A percentile compares a stretch with the other conserved stretches of the same genome.
phyloP scores from a whole-genome alignment of 148 eudicot species.

The Oxyria digyna region DNA sequence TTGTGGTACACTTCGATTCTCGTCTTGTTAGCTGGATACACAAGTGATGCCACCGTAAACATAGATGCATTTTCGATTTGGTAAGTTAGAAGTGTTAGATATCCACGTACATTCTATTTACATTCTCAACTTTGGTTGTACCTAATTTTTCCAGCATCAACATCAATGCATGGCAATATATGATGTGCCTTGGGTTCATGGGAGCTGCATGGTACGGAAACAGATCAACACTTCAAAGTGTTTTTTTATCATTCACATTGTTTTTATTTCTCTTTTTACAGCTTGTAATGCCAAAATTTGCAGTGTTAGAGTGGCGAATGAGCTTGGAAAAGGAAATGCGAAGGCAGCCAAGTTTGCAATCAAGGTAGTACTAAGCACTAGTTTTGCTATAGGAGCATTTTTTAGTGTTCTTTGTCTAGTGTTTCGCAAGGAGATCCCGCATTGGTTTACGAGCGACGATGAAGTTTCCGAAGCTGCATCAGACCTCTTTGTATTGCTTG shows the following conservation, averaged over 20 bases:
- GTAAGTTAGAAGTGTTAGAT: neutral
- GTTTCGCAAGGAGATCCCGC: constrained; percentile 18
- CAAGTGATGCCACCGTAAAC: constrained; percentile 18
- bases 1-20: constrained; percentile 38
- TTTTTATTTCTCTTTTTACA: neutral
- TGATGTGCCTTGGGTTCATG: constrained; percentile 6
- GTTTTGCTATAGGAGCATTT: neutral
- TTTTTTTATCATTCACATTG: neutral
- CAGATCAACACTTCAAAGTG: neutral
- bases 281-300: neutral
- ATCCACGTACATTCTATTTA: neutral
- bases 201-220: constrained; percentile 4
- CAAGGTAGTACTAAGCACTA: neutral
- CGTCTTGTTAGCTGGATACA: constrained; percentile 47
- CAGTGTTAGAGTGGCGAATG: constrained; percentile 48
- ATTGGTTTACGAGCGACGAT: constrained; percentile 27
- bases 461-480: constrained; percentile 29
- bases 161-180: neutral
- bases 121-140: neutral
- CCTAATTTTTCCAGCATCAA: neutral
- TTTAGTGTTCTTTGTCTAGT: constrained; percentile 19
- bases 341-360: constrained; percentile 37
- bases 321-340: constrained; percentile 43
- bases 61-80: constrained; percentile 5
- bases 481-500: constrained; percentile 31